Percentiles rank a stretch among this genome's conserved stretches.
Evolutionary conservation across 495 filamentous ascomycete genomes (phyloP).

Genomic region (Lepidopterella palustris): DNA sequence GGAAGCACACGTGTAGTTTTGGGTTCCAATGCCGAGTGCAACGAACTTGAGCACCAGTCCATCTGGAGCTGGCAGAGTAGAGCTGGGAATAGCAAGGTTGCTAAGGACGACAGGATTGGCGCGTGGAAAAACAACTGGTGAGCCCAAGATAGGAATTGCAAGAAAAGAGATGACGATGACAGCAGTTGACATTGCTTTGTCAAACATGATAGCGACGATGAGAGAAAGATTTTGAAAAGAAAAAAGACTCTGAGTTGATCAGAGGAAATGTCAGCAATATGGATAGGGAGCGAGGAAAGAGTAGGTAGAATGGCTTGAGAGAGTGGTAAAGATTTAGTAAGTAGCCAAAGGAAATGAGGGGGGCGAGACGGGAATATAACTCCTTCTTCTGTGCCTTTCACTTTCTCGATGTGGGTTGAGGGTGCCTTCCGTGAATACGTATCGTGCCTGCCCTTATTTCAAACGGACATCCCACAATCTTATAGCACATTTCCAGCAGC

Average conservation of each 20-base stretch:
- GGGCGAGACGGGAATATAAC: too few species aligned
- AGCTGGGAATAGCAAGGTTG: conserved; percentile 1
- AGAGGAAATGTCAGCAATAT: too few species aligned
- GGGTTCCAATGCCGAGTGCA: conserved; percentile 25
- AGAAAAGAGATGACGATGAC: conserved; percentile 9
- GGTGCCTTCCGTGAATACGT: too few species aligned
- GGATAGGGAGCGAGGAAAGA: too few species aligned
- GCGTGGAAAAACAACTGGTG: not conserved
- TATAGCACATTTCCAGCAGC: not conserved
- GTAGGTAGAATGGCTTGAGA: too few species aligned
- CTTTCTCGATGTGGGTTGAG: too few species aligned
- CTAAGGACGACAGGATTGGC: not conserved
- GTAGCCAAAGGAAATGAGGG: too few species aligned
- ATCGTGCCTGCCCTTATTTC: too few species aligned
- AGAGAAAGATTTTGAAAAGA: not conserved
- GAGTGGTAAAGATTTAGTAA: too few species aligned
- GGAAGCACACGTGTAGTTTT: conserved; percentile 30
- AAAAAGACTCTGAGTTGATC: not conserved
- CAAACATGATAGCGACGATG: conserved; percentile 9
- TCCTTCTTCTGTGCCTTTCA: too few species aligned
- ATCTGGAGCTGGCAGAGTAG: conserved; percentile 13
- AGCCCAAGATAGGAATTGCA: conserved; percentile 2
- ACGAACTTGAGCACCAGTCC: conserved; percentile 26
- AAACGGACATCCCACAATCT: not conserved
- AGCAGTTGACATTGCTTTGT: conserved; percentile 12